Percentiles rank a stretch among this genome's conserved stretches.
Evolutionary conservation across 306 rosid genomes (phyloP).

Genomic region (Corylus heterophylla): DNA sequence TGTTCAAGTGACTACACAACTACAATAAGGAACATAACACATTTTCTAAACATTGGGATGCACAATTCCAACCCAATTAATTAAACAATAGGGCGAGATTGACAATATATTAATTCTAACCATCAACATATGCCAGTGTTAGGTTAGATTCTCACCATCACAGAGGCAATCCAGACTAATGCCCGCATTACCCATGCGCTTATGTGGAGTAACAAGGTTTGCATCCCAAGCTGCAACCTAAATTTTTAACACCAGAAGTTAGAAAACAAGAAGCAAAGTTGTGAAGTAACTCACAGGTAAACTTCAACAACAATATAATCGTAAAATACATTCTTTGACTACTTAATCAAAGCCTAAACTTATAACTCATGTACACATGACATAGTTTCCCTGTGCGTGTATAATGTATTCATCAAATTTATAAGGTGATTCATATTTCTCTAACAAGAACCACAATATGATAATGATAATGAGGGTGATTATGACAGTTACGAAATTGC

Average conservation of each 20-base stretch:
- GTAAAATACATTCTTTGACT: background rate
- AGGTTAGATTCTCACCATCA: conserved; percentile 63
- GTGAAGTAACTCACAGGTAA: conserved; percentile 6
- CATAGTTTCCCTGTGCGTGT: background rate
- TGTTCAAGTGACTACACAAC: conserved; percentile 1
- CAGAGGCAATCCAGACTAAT: conserved; percentile 67
- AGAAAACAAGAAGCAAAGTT: conserved; percentile 26
- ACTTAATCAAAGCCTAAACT: background rate
- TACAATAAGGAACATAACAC: conserved; percentile 15
- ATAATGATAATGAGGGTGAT: background rate
- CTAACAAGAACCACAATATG: background rate
- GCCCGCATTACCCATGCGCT: conserved; percentile 93
- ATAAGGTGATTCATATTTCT: background rate
- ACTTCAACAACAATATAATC: background rate
- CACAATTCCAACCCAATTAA: conserved; percentile 18
- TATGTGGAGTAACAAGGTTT: conserved; percentile 91
- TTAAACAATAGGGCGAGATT: conserved; percentile 5
- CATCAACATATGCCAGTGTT: conserved; percentile 27
- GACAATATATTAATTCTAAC: conserved; percentile 18
- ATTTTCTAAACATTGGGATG: conserved; percentile 10
- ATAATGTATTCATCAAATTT: background rate
- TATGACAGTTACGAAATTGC: background rate
- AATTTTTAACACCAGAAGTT: conserved; percentile 29
- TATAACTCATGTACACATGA: background rate
- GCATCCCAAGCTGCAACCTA: conserved; percentile 99